Conservation (phyloP, 208 protist species). For the Tetramitus jugosus region DNA sequence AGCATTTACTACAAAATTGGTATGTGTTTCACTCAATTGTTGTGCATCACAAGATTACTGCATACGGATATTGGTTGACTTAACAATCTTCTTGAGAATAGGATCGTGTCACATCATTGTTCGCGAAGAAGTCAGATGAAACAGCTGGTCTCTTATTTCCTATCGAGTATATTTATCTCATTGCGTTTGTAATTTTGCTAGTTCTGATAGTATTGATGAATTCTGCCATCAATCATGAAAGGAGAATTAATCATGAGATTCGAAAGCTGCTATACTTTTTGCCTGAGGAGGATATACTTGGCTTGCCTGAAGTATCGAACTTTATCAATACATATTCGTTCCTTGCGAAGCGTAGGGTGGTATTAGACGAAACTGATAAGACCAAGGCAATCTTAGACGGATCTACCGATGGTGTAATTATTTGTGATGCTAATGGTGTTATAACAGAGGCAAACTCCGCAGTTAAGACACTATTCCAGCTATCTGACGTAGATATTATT, state of each 20-base stretch:
- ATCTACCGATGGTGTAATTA: not conserved
- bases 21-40: no score
- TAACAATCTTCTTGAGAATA: no score
- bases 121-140: no score
- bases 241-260: not conserved
- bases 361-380: not conserved
- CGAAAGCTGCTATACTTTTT: not conserved
- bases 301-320: not conserved
- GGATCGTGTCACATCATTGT: no score
- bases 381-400: not conserved
- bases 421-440: not conserved
- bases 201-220: no score
- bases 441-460: not conserved
- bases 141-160: no score
- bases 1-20: no score
- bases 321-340: not conserved
- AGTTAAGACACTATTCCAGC: not conserved
- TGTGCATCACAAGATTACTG: no score
- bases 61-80: no score
- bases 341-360: no score
- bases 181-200: no score
- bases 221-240: not conserved
- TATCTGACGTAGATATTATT: not conserved
- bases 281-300: not conserved
- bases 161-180: no score